phyloP scores from a whole-genome alignment of 2,329 filamentous ascomycete species.

The Neopestalotiopsis rosae region DNA sequence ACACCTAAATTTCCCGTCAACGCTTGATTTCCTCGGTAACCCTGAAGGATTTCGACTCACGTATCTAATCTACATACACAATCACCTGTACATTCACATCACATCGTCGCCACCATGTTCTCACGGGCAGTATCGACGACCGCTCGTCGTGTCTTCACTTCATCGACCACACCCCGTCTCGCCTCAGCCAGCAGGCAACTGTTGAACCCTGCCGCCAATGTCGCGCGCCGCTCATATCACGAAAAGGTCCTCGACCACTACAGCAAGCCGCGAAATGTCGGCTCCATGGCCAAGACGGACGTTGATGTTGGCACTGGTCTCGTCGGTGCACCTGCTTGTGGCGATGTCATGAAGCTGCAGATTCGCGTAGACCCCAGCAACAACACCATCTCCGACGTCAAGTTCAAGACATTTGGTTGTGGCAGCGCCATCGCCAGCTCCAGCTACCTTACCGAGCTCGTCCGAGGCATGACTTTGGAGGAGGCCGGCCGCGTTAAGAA shows the following conservation, averaged over 20 bases:
- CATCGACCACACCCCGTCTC: constrained; percentile 39
- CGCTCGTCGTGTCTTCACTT: constrained; percentile 49
- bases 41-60: constrained; percentile 6
- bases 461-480: constrained; percentile 94
- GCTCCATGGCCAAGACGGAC: constrained; percentile 75
- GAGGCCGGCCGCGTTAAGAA: constrained; percentile 93
- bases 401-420: constrained; percentile 86
- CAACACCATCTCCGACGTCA: constrained; percentile 79
- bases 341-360: constrained; percentile 93
- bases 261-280: constrained; percentile 78
- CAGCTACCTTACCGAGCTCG: constrained; percentile 92
- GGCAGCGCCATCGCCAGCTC: constrained; percentile 91
- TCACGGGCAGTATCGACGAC: constrained; percentile 25
- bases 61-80: neutral
- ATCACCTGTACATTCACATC: constrained; percentile 7
- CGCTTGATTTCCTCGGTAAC: constrained; percentile 12
- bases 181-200: constrained; percentile 45
- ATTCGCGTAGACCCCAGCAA: constrained; percentile 79
- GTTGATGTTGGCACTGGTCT: constrained; percentile 76
- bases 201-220: constrained; percentile 44
- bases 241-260: constrained; percentile 81
- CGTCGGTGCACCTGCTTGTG: constrained; percentile 86
- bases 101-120: constrained; percentile 25
- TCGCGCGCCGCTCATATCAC: constrained; percentile 54
- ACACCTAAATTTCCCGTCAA: constrained; percentile 10